phyloP scores from a whole-genome alignment of 306 rosid genomes.

The Cicer bijugum region DNA sequence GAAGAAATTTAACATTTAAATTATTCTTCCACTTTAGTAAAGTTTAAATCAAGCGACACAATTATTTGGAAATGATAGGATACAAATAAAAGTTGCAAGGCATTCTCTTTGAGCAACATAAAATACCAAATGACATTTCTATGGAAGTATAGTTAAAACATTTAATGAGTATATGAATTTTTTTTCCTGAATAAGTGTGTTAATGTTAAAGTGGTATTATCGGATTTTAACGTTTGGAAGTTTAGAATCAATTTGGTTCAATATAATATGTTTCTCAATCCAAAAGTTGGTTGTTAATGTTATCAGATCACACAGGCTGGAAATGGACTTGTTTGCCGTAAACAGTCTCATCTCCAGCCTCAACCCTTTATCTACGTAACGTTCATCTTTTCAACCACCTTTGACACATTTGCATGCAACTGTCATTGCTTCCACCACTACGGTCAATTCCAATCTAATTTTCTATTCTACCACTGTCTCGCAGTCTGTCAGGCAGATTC shows the following conservation, averaged over 20 bases:
- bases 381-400: not conserved
- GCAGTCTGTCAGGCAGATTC: not conserved
- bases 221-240: slow-evolving; percentile 23
- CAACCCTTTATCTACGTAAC: not conserved
- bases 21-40: slow-evolving; percentile 24
- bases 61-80: slow-evolving; percentile 16
- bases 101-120: slow-evolving; percentile 14
- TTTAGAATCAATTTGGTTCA: slow-evolving; percentile 3
- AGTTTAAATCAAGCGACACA: slow-evolving; percentile 21
- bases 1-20: slow-evolving; percentile 32
- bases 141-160: slow-evolving; percentile 18
- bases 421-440: not conserved
- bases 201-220: slow-evolving; percentile 12
- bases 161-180: not conserved
- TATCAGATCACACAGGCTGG: not conserved
- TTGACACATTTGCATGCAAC: not conserved
- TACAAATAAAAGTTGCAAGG: slow-evolving; percentile 6
- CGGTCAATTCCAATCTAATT: not conserved
- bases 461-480: not conserved
- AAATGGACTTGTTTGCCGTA: slow-evolving; percentile 6
- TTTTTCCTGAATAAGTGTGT: not conserved
- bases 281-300: slow-evolving; percentile 28
- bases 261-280: not conserved
- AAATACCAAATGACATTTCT: not conserved
- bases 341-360: not conserved